A percentile compares a stretch with the other conserved stretches of the same genome.
Conservation (phyloP, 1,284 basidiomycete genomes). For the Cutaneotrichosporon spelunceum region DNA sequence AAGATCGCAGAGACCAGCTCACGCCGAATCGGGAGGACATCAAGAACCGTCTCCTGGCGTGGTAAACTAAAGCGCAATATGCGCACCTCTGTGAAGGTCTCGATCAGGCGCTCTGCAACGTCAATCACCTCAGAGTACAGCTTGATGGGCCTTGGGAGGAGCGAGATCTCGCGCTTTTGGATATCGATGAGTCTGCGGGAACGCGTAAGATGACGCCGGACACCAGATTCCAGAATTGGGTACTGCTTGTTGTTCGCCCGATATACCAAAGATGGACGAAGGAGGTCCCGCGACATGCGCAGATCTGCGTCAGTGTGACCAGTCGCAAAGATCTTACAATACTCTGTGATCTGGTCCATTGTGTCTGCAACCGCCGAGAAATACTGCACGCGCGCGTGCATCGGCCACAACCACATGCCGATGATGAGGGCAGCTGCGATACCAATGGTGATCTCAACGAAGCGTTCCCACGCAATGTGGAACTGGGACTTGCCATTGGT, state of each 20-base stretch:
- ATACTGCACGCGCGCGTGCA: slow-evolving; percentile 50
- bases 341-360: slow-evolving; percentile 44
- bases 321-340: slow-evolving; percentile 37
- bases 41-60: slow-evolving; percentile 51
- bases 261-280: slow-evolving; percentile 46
- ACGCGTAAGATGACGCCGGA: slow-evolving; percentile 35
- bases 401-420: slow-evolving; percentile 47
- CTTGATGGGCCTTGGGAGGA: slow-evolving; percentile 53
- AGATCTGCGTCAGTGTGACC: slow-evolving; percentile 30
- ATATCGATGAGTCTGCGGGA: slow-evolving; percentile 42
- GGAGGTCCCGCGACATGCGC: slow-evolving; percentile 44
- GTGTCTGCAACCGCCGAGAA: slow-evolving; percentile 44
- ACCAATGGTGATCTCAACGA: slow-evolving; percentile 47
- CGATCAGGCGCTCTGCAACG: slow-evolving; percentile 46
- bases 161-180: slow-evolving; percentile 51
- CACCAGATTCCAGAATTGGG: slow-evolving; percentile 30
- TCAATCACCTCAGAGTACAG: slow-evolving; percentile 51
- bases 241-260: slow-evolving; percentile 40
- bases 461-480: slow-evolving; percentile 43
- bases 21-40: slow-evolving; percentile 53
- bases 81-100: slow-evolving; percentile 50
- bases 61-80: slow-evolving; percentile 50
- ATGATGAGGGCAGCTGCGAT: slow-evolving; percentile 50
- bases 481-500: slow-evolving; percentile 30
- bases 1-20: slow-evolving; percentile 53